Base-by-base conservation (phyloP, 2,329 filamentous ascomycete species). In the Phaeoacremonium minimum region DNA sequence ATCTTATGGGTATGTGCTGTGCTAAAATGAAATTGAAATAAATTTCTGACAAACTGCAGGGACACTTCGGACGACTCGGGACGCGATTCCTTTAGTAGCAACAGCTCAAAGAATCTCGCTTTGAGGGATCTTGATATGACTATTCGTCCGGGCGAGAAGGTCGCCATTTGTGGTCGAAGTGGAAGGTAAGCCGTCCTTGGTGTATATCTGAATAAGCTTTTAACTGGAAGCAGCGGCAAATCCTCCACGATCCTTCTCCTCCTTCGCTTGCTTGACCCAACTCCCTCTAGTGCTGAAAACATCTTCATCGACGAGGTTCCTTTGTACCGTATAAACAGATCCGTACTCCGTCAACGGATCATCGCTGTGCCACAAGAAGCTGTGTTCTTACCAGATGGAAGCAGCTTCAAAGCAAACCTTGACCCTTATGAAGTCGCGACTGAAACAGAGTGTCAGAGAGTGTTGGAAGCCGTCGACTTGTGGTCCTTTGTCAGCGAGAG, bases 361-460 rank as follows among this genome's bases (percentile, higher is more conserved):
- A 70, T 74, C 16, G 67, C 70, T 5, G 53, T 78, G 1, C 70
- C 74, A 0, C 74, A 79, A 47, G 74, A 78, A 5, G 51, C 71
- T 1, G 64, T 73, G 4, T 75, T 78, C 49, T 51, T 77, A 2
- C 66, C 65, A 0, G 65, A 63, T 22, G 62, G 58, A 6, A 63
- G 57, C 31, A 61, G 57, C 2, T 57, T 69, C 40, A 53, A 51
- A 18, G 35, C 49, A 6, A 71, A 74, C 37, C 56, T 73, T 0
- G 70, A 73, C 38, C 65, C 68, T 0, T 52, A 55, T 12, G 38
- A 41, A 2, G 33, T 41, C 0, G 56, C 62, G 2, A 58, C 56
- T 0, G 46, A 51, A 0, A 46, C 43, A 1, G 58, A 64, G 18
- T 67, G 61, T 37, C 46, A 44, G n/a, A 46, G 45, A 3, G 58